Evolutionary conservation across 768 basidiomycete genomes (phyloP).

Genomic region (Pleurotus giganteus): DNA sequence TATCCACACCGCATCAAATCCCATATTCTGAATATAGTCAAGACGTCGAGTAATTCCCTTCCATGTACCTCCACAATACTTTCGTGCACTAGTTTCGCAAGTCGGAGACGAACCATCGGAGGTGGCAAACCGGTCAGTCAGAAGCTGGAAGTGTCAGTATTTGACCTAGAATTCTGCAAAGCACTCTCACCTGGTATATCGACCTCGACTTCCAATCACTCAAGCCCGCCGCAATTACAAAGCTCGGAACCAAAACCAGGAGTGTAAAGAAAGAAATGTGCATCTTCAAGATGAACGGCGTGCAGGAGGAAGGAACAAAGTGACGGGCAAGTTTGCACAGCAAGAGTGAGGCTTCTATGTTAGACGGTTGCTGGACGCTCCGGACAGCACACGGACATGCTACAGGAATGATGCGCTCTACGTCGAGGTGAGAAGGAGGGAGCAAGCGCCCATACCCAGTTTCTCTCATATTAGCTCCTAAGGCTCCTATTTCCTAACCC

Average conservation of each 20-base stretch:
- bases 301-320: neutral
- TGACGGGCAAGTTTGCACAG: no score
- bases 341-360: no score
- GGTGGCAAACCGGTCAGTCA: conserved; percentile 69
- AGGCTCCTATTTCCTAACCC: no score
- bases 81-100: conserved; percentile 53
- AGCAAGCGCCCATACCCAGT: no score
- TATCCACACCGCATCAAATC: conserved; percentile 79
- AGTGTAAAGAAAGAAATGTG: neutral
- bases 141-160: conserved; percentile 31
- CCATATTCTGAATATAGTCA: conserved; percentile 72
- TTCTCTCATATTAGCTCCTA: no score
- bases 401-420: no score
- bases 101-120: conserved; percentile 40
- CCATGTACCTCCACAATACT: conserved; percentile 76
- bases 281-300: conserved; percentile 6
- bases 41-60: conserved; percentile 58
- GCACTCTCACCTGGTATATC: conserved; percentile 23
- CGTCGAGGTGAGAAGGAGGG: no score
- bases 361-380: no score
- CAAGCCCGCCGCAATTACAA: neutral
- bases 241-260: neutral
- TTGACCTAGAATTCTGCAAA: neutral
- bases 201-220: conserved; percentile 22
- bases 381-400: no score